Evolutionary conservation across 2,329 filamentous ascomycete species (phyloP).

Genomic region (Paraphaeosphaeria minitans): DNA sequence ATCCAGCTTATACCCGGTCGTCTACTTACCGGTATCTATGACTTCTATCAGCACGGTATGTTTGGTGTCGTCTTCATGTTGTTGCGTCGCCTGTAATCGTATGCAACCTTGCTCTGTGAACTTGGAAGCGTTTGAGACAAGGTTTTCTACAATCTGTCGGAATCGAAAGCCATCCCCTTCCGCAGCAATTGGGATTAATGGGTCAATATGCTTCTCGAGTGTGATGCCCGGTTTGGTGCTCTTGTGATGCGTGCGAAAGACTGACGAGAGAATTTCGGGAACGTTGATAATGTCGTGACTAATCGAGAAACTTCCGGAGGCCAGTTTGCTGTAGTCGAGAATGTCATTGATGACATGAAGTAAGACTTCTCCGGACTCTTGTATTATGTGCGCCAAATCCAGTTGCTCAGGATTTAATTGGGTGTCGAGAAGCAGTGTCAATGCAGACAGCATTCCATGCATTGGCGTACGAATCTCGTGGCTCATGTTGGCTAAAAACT

Average conservation of each 20-base stretch:
- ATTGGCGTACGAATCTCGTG: constrained; percentile 70
- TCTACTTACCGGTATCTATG: no score
- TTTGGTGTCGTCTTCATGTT: constrained; percentile 49
- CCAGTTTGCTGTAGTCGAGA: constrained; percentile 69
- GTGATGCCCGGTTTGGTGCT: constrained; percentile 54
- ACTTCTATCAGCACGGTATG: constrained; percentile 58
- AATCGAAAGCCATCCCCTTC: constrained; percentile 65
- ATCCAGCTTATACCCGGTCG: no score
- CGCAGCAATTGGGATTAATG: constrained; percentile 56
- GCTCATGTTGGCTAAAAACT: constrained; percentile 67
- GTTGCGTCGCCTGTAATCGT: constrained; percentile 50
- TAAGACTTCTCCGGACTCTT: constrained; percentile 63
- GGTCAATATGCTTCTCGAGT: constrained; percentile 52
- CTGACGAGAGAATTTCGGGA: constrained; percentile 52
- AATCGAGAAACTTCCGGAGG: constrained; percentile 64
- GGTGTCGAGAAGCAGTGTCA: constrained; percentile 58
- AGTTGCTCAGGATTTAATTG: constrained; percentile 59
- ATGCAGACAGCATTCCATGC: constrained; percentile 49
- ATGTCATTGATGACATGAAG: constrained; percentile 69
- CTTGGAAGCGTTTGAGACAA: constrained; percentile 65
- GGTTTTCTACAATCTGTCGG: constrained; percentile 66
- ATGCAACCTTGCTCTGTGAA: constrained; percentile 64
- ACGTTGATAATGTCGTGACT: constrained; percentile 60
- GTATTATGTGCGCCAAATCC: constrained; percentile 62
- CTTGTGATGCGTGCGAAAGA: constrained; percentile 57